phyloP scores from a whole-genome alignment of 2,329 filamentous ascomycete genomes.

The Clonostachys chloroleuca region DNA sequence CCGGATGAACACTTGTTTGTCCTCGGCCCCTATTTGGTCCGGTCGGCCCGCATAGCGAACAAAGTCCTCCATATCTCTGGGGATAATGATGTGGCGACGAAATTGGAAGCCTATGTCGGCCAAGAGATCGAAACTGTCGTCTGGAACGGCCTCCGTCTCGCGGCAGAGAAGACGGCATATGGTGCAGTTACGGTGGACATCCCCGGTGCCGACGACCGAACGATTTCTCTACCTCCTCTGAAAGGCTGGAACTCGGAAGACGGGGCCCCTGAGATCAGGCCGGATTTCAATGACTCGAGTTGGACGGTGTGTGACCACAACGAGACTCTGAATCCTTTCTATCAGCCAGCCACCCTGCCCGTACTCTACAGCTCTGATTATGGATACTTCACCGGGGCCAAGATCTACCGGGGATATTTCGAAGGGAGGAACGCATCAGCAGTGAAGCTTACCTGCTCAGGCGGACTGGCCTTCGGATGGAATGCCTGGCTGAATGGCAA shows the following conservation, averaged over 20 bases:
- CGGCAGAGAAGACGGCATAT: too few relatives aligned
- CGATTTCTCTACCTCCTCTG: too few relatives aligned
- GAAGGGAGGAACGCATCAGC: slow-evolving; percentile 15
- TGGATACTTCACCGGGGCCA: slow-evolving; percentile 60
- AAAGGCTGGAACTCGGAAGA: slow-evolving; percentile 5
- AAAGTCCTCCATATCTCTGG: slow-evolving; percentile 35
- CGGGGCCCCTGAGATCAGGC: slow-evolving; percentile 8
- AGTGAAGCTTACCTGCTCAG: slow-evolving; percentile 53
- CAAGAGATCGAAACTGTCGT: too few relatives aligned
- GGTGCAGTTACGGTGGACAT: too few relatives aligned
- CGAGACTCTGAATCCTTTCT: slow-evolving; percentile 9
- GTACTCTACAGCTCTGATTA: slow-evolving; percentile 65
- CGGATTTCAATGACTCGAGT: slow-evolving; percentile 29
- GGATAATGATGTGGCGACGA: slow-evolving; percentile 20
- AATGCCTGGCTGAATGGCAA: slow-evolving; percentile 57
- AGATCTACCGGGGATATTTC: slow-evolving; percentile 65
- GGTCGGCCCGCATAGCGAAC: slow-evolving; percentile 28
- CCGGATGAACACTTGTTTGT: slow-evolving; percentile 38
- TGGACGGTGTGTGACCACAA: slow-evolving; percentile 33
- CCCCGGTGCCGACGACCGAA: too few relatives aligned
- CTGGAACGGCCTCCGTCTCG: too few relatives aligned
- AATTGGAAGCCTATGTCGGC: too few relatives aligned
- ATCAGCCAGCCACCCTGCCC: slow-evolving; percentile 51
- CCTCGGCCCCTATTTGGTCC: slow-evolving; percentile 47
- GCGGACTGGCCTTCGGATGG: slow-evolving; percentile 60